Base-by-base conservation (phyloP, 2,329 filamentous ascomycete genomes). In the Lachnellula willkommii region DNA sequence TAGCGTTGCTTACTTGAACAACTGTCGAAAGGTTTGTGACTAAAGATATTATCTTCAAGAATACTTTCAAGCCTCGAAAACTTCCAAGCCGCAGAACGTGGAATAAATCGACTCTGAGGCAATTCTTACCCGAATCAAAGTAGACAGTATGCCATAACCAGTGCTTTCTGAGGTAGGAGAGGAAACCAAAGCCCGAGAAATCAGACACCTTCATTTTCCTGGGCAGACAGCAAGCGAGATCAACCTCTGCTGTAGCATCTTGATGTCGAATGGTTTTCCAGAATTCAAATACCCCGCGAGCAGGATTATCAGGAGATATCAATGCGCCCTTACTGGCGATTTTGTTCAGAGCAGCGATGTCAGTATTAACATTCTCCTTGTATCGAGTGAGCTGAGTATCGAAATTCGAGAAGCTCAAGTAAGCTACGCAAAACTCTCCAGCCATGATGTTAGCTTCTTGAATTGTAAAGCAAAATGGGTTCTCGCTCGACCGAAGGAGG, bases 381-480 rank as follows among this genome's bases (percentile, higher is more conserved):
- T 57, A 57, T 20, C 15, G 15, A 15, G 52, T 52, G 14, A 62
- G 24, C 20, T 53, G 56, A 12, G 47, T 58, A 11, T 59, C 58
- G 40, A 62, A 60, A 39, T 60, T 52, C 1, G 52, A 50, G 47
- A 60, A 62, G 48, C 26, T 53, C 24, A 62, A 43, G 24, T 60
- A 62, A 8, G 59, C 53, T 15, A 63, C 12, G 36, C 60, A 59
- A 14, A 59, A 39, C 15, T 59, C 42, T n/a, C 59, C 59, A 22
- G 54, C 50, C 50, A 55, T 50, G 14, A 49, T 6, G 14, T 60
- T 55, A 1, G 54, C 60, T 24, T 61, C 53, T 20, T 49, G 4
- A 4, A 53, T 2, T 2, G 47, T 50, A 14, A 59, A 58, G 15
- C 55, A 53, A 17, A 58, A 60, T 8, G 5, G 14, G 4, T 5